A percentile compares a stretch with the other conserved stretches of the same genome.
Evolutionary conservation across 208 protist genomes (phyloP).

Genomic region (Acanthamoeba triangularis): DNA sequence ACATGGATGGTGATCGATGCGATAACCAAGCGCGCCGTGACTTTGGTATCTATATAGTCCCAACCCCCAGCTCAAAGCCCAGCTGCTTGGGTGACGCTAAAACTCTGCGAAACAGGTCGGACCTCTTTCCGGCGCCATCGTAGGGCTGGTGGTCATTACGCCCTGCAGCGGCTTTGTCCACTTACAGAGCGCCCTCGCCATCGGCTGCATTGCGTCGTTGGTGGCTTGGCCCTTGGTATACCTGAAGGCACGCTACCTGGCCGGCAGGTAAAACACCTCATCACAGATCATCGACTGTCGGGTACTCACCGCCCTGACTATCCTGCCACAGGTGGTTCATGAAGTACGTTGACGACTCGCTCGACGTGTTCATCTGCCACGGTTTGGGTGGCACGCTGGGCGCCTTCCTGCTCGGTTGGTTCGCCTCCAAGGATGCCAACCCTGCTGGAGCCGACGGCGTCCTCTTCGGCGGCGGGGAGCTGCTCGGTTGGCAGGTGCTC

Average conservation of each 20-base stretch:
- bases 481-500: conserved; percentile 61
- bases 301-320: neutral
- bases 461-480: conserved; percentile 51
- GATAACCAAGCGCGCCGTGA: neutral
- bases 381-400: conserved; percentile 31
- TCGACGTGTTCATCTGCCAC: conserved; percentile 67
- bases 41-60: conserved; percentile 41
- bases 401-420: conserved; percentile 39
- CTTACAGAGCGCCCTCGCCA: conserved; percentile 11
- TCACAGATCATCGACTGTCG: neutral
- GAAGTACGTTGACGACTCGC: conserved; percentile 53
- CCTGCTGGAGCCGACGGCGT: conserved; percentile 2
- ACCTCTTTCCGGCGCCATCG: conserved; percentile 9
- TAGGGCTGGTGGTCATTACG: conserved; percentile 61
- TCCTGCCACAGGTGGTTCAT: conserved; percentile 9
- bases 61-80: neutral
- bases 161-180: conserved; percentile 22
- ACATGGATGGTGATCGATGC: conserved; percentile 58
- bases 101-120: conserved; percentile 3
- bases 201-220: conserved; percentile 39
- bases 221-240: neutral
- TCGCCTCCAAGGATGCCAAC: conserved; percentile 32
- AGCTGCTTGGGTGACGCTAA: too few species aligned
- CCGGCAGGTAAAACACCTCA: neutral
- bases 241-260: conserved; percentile 18